phyloP scores from a whole-genome alignment of 768 basidiomycete species.

The Suillus bovinus region DNA sequence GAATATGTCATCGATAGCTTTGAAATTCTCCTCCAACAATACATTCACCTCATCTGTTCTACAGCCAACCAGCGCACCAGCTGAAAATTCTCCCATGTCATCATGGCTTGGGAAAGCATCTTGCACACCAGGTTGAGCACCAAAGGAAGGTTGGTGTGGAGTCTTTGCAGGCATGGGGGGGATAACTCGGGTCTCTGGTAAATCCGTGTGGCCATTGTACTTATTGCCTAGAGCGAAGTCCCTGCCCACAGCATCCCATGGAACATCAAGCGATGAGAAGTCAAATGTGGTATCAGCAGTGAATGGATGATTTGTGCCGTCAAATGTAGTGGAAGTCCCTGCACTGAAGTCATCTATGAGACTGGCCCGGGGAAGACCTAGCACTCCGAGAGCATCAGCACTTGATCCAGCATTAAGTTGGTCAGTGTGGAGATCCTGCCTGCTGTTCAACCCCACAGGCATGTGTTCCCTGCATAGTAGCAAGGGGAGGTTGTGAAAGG shows the following conservation, averaged over 20 bases:
- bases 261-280: not conserved
- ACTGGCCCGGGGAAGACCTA: not conserved
- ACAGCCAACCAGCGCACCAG: not conserved
- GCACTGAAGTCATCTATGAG: not conserved
- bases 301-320: not conserved
- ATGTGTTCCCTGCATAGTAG: not conserved
- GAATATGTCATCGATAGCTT: constrained; percentile 1
- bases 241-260: not conserved
- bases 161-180: no score
- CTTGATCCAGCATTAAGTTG: not conserved
- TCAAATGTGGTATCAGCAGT: not conserved
- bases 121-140: no score
- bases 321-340: not conserved
- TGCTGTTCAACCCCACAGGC: not conserved
- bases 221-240: not conserved
- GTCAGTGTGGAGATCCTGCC: not conserved
- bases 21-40: not conserved
- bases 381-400: not conserved
- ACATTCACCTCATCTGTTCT: not conserved
- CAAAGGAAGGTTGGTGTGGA: no score
- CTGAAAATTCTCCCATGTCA: not conserved
- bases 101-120: no score
- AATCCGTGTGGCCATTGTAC: not conserved
- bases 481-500: not conserved
- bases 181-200: no score